A percentile compares a stretch with the other conserved stretches of the same genome.
Conservation (phyloP, 1,139 yeast species). For the Saccharomyces hybrid region DNA sequence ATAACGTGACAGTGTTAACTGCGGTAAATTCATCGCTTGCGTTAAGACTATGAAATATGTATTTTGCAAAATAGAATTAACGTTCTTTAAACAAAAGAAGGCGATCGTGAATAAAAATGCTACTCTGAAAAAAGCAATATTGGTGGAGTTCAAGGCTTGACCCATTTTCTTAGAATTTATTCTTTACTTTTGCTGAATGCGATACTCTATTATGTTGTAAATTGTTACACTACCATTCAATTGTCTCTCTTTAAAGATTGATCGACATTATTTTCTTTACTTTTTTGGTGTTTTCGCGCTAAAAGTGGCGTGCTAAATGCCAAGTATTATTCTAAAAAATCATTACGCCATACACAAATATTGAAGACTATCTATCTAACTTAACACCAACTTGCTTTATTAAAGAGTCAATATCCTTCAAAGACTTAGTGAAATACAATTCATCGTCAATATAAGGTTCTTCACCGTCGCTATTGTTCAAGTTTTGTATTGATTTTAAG, state of each 20-base stretch:
- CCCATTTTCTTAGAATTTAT: slow-evolving; percentile 27
- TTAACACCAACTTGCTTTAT: slow-evolving; percentile 29
- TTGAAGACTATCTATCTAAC: slow-evolving; percentile 23
- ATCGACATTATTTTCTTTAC: background rate
- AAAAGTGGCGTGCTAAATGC: background rate
- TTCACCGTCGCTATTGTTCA: slow-evolving; percentile 9
- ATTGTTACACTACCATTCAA: background rate
- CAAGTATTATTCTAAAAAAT: background rate
- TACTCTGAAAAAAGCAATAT: slow-evolving; percentile 44
- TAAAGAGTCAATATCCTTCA: slow-evolving; percentile 20
- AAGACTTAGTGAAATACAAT: slow-evolving; percentile 19
- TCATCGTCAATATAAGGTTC: slow-evolving; percentile 18
- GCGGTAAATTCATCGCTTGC: slow-evolving; percentile 31
- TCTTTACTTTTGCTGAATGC: background rate
- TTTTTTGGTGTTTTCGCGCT: background rate
- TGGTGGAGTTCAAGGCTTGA: slow-evolving; percentile 51
- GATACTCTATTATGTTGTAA: background rate
- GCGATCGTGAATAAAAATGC: slow-evolving; percentile 40
- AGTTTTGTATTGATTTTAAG: slow-evolving; percentile 10
- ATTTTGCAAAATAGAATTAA: slow-evolving; percentile 37
- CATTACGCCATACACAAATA: background rate
- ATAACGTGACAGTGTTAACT: slow-evolving; percentile 35
- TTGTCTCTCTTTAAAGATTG: background rate
- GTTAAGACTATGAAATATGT: slow-evolving; percentile 45
- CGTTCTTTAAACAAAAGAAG: slow-evolving; percentile 38